These are phyloP conservation scores for Myriosclerotinia duriaeana DNA, from an alignment of 2,329 filamentous ascomycete genomes.

Conservation along the genomic window DNA sequence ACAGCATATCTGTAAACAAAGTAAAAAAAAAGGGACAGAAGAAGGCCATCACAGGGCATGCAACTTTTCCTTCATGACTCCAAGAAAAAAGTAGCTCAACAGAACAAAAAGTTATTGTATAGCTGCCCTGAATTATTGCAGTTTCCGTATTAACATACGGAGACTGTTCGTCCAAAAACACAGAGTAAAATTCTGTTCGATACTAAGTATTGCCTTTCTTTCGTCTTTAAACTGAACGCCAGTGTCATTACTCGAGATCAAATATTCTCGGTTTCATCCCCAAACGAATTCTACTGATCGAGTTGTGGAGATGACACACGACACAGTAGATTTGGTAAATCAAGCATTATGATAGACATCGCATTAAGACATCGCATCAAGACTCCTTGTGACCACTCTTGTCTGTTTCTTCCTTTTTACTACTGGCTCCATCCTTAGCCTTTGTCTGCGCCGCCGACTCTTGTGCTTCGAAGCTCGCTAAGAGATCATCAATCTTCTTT, in stretches of 20 bases:
- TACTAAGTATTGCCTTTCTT: not conserved
- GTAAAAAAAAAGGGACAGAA: not conserved
- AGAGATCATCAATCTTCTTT: slow-evolving; percentile 54
- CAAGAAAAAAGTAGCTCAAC: not conserved
- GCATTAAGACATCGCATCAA: not conserved
- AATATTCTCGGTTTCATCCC: not conserved
- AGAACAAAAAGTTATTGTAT: not conserved
- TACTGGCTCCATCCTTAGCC: not conserved
- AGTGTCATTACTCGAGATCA: not conserved
- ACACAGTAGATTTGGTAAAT: not conserved
- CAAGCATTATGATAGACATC: not conserved
- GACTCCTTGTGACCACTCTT: not conserved
- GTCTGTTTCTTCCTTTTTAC: not conserved
- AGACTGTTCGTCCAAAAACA: not conserved
- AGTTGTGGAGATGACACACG: not conserved
- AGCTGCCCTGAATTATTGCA: not conserved
- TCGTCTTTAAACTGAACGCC: not conserved
- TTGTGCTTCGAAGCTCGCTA: slow-evolving; percentile 49
- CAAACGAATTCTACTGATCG: not conserved
- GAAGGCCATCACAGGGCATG: not conserved
- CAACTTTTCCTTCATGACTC: not conserved
- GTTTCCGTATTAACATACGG: not conserved
- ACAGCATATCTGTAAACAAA: not conserved
- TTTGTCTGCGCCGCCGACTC: slow-evolving; percentile 22
- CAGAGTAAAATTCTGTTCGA: not conserved